Conservation (phyloP, 1,284 basidiomycete genomes). For the Apiotrichum akiyoshidainum region DNA sequence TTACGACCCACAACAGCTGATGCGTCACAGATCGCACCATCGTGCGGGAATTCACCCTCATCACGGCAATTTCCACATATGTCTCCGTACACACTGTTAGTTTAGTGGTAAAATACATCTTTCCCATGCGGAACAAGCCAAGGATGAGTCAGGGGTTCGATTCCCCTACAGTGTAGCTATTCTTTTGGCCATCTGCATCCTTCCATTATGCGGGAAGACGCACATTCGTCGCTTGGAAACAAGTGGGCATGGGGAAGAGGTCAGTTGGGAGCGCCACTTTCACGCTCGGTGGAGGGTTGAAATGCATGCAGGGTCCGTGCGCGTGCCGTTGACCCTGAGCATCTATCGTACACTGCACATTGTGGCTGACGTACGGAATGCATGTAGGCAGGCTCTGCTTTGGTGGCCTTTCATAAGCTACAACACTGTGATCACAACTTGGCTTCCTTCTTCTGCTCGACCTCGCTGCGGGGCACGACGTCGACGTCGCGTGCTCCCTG, state of each 20-base stretch:
- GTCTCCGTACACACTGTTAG: too few species aligned
- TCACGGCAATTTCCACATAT: too few species aligned
- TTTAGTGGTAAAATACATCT: not conserved
- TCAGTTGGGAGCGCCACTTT: too few species aligned
- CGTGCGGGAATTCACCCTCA: too few species aligned
- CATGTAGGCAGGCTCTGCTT: too few species aligned
- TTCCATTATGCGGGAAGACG: not conserved
- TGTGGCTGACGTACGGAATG: too few species aligned
- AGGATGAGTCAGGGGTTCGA: constrained; percentile 4
- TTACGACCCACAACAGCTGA: too few species aligned
- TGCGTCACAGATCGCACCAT: too few species aligned
- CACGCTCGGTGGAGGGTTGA: too few species aligned
- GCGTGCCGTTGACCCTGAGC: too few species aligned
- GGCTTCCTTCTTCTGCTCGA: constrained; percentile 1
- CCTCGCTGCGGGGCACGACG: constrained; percentile 5
- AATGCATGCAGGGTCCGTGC: too few species aligned
- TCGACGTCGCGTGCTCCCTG: constrained; percentile 8
- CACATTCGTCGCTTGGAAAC: not conserved
- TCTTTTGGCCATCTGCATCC: not conserved
- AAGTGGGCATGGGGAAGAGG: not conserved
- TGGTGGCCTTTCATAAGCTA: not conserved
- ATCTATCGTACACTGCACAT: too few species aligned
- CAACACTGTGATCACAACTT: constrained; percentile 1
- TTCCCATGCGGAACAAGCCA: not conserved
- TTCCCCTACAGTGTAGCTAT: constrained; percentile 2